Evolutionary conservation across 129 eudicot species (phyloP).

Genomic region (Flaveria trinervia): DNA sequence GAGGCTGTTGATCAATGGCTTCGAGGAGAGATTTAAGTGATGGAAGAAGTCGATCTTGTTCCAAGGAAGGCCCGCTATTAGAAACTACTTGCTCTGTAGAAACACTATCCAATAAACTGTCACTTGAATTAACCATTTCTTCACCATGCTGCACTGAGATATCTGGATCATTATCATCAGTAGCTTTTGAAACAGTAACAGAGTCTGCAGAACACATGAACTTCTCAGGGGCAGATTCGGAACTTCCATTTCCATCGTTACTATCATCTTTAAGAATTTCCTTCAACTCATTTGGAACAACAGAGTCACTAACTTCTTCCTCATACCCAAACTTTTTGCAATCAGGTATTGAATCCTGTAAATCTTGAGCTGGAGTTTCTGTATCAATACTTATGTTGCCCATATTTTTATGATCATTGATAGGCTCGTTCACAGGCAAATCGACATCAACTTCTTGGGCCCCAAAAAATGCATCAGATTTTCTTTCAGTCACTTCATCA

Average conservation of each 20-base stretch:
- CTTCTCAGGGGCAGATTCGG: constrained; percentile 9
- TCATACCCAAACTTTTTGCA: constrained; percentile 30
- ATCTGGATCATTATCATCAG: neutral
- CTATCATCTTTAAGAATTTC: constrained; percentile 21
- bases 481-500: constrained; percentile 13
- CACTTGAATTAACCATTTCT: constrained; percentile 25
- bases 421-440: neutral
- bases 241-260: constrained; percentile 11
- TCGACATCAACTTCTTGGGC: constrained; percentile 26
- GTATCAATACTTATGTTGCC: neutral
- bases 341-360: neutral
- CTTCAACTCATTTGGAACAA: constrained; percentile 17
- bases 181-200: constrained; percentile 13
- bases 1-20: constrained; percentile 40
- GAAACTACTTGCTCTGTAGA: neutral
- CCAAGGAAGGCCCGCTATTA: constrained; percentile 16
- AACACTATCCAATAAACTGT: neutral
- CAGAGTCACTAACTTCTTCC: constrained; percentile 28
- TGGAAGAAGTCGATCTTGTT: constrained; percentile 42
- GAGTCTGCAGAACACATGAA: constrained; percentile 13
- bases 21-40: constrained; percentile 54
- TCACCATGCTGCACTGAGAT: constrained; percentile 28
- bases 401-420: neutral
- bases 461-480: constrained; percentile 30
- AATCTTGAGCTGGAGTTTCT: constrained; percentile 25